phyloP scores from a whole-genome alignment of 2,329 filamentous ascomycete species.

The Diaporthe vexans region DNA sequence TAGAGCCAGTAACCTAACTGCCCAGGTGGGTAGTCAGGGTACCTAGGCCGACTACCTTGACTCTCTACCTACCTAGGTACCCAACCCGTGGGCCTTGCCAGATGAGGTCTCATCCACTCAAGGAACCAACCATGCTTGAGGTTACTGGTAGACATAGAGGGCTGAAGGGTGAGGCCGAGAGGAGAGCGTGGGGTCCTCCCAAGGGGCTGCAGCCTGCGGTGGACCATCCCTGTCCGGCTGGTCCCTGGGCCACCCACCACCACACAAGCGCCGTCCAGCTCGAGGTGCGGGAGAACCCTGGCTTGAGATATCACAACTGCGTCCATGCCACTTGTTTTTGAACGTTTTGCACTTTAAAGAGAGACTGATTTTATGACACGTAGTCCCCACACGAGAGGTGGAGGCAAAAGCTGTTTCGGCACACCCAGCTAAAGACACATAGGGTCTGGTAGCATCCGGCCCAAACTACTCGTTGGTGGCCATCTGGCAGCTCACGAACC shows the following conservation, averaged over 20 bases:
- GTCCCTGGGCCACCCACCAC: background rate
- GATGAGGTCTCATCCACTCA: slow-evolving; percentile 26
- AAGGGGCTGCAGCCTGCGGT: slow-evolving; percentile 20
- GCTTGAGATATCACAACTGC: slow-evolving; percentile 13
- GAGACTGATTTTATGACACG: background rate
- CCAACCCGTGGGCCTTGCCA: slow-evolving; percentile 20
- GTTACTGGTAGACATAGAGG: slow-evolving; percentile 10
- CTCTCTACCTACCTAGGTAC: background rate
- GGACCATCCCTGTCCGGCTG: slow-evolving; percentile 19
- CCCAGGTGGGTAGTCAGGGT: background rate
- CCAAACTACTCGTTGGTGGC: background rate
- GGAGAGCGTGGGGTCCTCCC: slow-evolving; percentile 25
- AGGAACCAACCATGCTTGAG: slow-evolving; percentile 13
- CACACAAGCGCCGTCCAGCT: background rate
- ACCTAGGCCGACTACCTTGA: background rate
- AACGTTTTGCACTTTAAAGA: background rate
- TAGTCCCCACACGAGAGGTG: background rate
- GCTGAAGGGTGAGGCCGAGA: slow-evolving; percentile 29
- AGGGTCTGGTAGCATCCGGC: background rate
- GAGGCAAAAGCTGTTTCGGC: background rate
- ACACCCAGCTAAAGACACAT: background rate
- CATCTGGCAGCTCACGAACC: background rate
- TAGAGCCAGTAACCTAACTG: background rate
- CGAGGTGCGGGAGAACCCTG: background rate
- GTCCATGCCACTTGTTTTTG: background rate